phyloP scores from a whole-genome alignment of 495 filamentous ascomycete species.

The Podospora tetraspora region DNA sequence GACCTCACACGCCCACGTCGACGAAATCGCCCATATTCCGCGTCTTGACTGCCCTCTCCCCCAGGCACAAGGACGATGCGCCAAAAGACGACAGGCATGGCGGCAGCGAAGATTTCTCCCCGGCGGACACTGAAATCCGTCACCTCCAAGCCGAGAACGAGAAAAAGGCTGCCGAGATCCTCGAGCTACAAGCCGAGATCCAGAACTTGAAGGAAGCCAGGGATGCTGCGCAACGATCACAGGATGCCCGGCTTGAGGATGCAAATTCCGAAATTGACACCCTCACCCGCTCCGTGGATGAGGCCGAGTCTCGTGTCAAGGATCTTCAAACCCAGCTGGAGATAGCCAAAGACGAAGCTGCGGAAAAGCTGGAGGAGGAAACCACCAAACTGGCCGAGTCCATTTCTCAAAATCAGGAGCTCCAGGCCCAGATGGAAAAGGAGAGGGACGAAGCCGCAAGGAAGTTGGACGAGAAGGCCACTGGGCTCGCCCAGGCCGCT shows the following conservation, averaged over 20 bases:
- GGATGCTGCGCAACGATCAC: constrained; percentile 48
- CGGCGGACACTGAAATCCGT: constrained; percentile 67
- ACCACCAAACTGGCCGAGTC: constrained; percentile 27
- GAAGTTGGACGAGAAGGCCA: constrained; percentile 35
- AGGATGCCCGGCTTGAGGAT: constrained; percentile 46
- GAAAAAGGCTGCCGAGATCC: constrained; percentile 39
- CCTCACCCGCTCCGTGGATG: constrained; percentile 49
- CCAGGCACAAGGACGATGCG: constrained; percentile 39
- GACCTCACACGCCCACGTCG: constrained; percentile 18
- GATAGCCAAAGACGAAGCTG: constrained; percentile 25
- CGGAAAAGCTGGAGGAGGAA: constrained; percentile 36
- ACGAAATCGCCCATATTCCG: constrained; percentile 37
- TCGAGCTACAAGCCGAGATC: constrained; percentile 35
- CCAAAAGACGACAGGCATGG: constrained; percentile 44
- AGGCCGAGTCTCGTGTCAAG: constrained; percentile 45
- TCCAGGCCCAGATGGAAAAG: constrained; percentile 45
- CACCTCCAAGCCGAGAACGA: constrained; percentile 59
- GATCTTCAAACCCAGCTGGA: constrained; percentile 46
- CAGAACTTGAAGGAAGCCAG: constrained; percentile 37
- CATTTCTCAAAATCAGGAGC: constrained; percentile 29
- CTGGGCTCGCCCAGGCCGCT: constrained; percentile 22
- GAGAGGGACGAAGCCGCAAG: constrained; percentile 27
- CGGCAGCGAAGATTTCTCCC: constrained; percentile 76
- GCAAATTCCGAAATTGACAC: constrained; percentile 42
- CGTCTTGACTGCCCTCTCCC: constrained; percentile 43